These are phyloP conservation scores for Nitzschia putrida DNA, from an alignment of 108 stramenopile genomes.

Conservation along the genomic window DNA sequence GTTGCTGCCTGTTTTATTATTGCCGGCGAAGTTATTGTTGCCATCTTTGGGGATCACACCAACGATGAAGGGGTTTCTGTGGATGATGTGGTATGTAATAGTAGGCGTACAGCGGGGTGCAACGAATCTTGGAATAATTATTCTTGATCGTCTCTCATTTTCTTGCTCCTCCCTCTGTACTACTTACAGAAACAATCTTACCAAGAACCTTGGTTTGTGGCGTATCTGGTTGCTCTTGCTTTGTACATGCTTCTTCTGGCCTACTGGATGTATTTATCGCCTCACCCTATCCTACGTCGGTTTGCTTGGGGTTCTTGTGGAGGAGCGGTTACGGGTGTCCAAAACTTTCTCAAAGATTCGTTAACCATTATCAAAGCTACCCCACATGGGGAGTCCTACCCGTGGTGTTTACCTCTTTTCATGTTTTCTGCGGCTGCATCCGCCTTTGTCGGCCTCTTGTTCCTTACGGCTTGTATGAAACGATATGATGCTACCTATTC, in stretches of 20 bases:
- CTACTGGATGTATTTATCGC: constrained; percentile 40
- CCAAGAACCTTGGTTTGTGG: constrained; percentile 46
- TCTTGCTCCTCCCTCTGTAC: background rate
- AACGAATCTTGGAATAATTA: background rate
- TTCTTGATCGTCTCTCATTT: background rate
- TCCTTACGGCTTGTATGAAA: constrained; percentile 77
- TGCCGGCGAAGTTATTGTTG: constrained; percentile 73
- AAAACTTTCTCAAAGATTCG: constrained; percentile 81
- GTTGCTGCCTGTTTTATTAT: constrained; percentile 72
- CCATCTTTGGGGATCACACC: constrained; percentile 84
- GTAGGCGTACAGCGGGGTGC: background rate
- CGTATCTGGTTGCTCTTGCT: constrained; percentile 54
- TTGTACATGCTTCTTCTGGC: constrained; percentile 46
- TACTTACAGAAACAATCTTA: constrained; percentile 48
- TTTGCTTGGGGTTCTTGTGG: constrained; percentile 64
- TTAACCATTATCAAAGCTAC: constrained; percentile 56
- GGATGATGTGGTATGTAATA: constrained; percentile 61
- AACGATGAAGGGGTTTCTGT: constrained; percentile 57
- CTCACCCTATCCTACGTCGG: constrained; percentile 26
- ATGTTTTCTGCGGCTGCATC: constrained; percentile 49
- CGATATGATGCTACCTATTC: constrained; percentile 84
- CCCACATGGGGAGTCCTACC: constrained; percentile 1
- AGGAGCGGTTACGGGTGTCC: constrained; percentile 66
- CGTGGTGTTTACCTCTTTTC: constrained; percentile 32
- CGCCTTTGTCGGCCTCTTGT: constrained; percentile 64